Conservation (phyloP, 2,329 filamentous ascomycete genomes). For the Malbranchea zuffiana region DNA sequence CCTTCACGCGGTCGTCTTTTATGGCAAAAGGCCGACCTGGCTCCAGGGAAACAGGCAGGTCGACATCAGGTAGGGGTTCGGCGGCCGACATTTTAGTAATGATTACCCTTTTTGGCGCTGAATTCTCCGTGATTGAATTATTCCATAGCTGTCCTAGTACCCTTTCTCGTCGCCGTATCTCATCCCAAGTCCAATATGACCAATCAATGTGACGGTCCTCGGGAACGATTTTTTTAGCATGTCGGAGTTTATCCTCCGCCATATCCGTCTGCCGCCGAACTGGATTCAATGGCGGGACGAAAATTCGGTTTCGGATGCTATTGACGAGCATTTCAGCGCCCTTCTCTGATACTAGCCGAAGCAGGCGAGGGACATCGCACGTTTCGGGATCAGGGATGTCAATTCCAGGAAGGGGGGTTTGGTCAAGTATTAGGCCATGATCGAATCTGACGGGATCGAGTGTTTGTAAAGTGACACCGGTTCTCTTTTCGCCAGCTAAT, state of each 20-base stretch:
- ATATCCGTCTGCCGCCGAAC: slow-evolving; percentile 22
- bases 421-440: slow-evolving; percentile 61
- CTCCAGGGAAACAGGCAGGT: slow-evolving; percentile 20
- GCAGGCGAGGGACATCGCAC: slow-evolving; percentile 43
- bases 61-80: slow-evolving; percentile 19
- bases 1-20: slow-evolving; percentile 6
- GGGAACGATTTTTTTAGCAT: slow-evolving; percentile 64
- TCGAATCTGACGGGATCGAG: slow-evolving; percentile 69
- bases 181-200: slow-evolving; percentile 41
- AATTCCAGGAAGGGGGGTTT: slow-evolving; percentile 50
- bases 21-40: slow-evolving; percentile 31
- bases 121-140: slow-evolving; percentile 19
- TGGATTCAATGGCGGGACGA: slow-evolving; percentile 50
- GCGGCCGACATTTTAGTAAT: slow-evolving; percentile 28
- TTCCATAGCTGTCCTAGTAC: slow-evolving; percentile 61
- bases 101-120: slow-evolving; percentile 28
- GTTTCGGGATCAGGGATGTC: slow-evolving; percentile 36
- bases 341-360: slow-evolving; percentile 46
- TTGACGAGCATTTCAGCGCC: slow-evolving; percentile 62
- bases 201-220: slow-evolving; percentile 55
- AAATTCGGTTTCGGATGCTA: slow-evolving; percentile 51
- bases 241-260: slow-evolving; percentile 26
- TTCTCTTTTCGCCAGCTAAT: slow-evolving; percentile 47
- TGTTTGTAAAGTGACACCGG: slow-evolving; percentile 79
- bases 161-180: slow-evolving; percentile 46